Evolutionary conservation across 225 moss, liverwort and hornwort genomes (phyloP).

Genomic region (Straminergon stramineum): DNA sequence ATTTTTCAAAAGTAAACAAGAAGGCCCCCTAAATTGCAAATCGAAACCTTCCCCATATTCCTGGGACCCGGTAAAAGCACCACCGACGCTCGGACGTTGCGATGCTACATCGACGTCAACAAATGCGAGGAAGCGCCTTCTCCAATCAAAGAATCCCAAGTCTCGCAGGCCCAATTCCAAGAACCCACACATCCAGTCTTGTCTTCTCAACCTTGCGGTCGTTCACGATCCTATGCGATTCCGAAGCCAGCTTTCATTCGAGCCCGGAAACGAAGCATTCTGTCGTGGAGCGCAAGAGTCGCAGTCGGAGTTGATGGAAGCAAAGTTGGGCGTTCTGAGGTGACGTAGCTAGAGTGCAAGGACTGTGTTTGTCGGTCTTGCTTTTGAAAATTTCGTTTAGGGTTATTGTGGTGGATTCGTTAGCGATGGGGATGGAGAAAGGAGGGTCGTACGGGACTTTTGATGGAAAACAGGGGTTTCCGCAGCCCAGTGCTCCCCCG

Average conservation of each 20-base stretch:
- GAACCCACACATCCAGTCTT: not conserved
- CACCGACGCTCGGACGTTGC: not conserved
- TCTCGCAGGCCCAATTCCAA: not conserved
- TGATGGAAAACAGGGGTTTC: conserved; percentile 13
- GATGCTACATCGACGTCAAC: not conserved
- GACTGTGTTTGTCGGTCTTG: not conserved
- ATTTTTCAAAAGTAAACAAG: not conserved
- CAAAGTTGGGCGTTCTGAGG: not conserved
- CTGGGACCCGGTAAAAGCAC: no score
- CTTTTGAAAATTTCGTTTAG: not conserved
- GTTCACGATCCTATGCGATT: not conserved
- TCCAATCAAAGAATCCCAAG: not conserved
- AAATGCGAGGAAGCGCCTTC: not conserved
- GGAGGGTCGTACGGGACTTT: conserved; percentile 33
- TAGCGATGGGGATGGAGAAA: conserved; percentile 28
- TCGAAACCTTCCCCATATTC: not conserved
- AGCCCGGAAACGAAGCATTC: not conserved
- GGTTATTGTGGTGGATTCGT: not conserved
- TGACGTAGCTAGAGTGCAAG: not conserved
- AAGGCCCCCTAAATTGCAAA: not conserved
- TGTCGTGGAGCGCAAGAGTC: not conserved
- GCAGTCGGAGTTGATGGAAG: not conserved
- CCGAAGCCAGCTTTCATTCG: not conserved
- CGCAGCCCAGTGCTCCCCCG: conserved; percentile 31
- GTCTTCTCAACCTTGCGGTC: no score